These are phyloP conservation scores for Entoloma clypeatum DNA, from an alignment of 1,284 basidiomycete species.

Conservation along the genomic window DNA sequence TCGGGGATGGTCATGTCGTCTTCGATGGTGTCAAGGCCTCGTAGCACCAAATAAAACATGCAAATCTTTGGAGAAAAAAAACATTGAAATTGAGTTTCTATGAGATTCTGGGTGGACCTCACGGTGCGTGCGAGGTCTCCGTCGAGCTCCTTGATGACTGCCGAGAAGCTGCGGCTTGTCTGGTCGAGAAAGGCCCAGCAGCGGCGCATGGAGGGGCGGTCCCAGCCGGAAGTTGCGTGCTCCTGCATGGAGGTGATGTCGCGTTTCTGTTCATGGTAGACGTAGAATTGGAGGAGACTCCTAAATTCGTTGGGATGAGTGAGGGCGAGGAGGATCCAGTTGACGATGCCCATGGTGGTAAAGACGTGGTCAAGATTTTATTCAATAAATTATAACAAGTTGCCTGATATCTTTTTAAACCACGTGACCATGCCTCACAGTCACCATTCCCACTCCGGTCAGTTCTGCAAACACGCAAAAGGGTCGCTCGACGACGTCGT, in stretches of 20 bases:
- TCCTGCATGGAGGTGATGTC: constrained; percentile 76
- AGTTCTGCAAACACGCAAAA: constrained; percentile 91
- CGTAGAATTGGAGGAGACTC: constrained; percentile 71
- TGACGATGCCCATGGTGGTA: constrained; percentile 32
- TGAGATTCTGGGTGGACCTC: constrained; percentile 33
- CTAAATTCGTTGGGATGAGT: constrained; percentile 78
- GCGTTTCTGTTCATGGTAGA: constrained; percentile 76
- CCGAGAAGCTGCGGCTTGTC: constrained; percentile 88
- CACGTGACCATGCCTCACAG: constrained; percentile 86
- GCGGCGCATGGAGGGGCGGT: constrained; percentile 78
- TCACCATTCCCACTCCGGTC: constrained; percentile 95
- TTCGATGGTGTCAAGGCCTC: constrained; percentile 94
- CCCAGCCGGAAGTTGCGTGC: constrained; percentile 75
- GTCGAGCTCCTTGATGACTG: constrained; percentile 96
- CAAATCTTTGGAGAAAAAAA: constrained; percentile 61
- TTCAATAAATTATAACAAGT: constrained; percentile 9
- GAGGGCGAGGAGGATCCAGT: constrained; percentile 60
- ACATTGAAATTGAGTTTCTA: background rate
- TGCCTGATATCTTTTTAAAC: constrained; percentile 16
- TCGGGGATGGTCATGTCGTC: constrained; percentile 97
- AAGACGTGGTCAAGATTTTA: background rate
- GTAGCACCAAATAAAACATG: constrained; percentile 93
- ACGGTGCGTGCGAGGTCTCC: constrained; percentile 92
- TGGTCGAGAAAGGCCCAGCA: constrained; percentile 91
- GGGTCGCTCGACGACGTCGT: constrained; percentile 80